Evolutionary conservation across 176 grass and related monocot species (phyloP), one percentile per base, ranked within the genome.

Genomic region (Musa troglodytarum): DNA sequence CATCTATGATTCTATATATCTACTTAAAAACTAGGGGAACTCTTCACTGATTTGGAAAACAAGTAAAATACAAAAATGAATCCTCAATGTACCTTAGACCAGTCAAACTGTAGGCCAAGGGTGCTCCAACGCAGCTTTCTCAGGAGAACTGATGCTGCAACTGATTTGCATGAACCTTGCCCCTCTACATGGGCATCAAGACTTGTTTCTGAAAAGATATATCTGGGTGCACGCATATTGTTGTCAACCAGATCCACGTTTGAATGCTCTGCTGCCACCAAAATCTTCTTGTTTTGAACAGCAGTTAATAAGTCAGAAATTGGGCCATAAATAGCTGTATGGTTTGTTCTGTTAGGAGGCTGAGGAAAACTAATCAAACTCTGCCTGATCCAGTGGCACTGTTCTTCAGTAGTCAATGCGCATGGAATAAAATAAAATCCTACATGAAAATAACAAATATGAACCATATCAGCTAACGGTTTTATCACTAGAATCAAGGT

Each of bases 101-200:
- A 96, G 82, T 92, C 89, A 74, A 96, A 96, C 80, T 90, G 93
- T 66, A 96, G 79, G 17, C 93, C 93, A 81, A 96, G 85, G 53
- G 93, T 96, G 70, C 93, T 92, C 85, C 89, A 96, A 8, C 93
- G 80, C n/a, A 96, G 90, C 64, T 96, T 96, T 58, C 85, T 81
- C 21, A 96, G 20, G 71, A 96, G 87, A 68, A 66, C 71, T 79
- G 74, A 81, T 74, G 93, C 93, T 65, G 69, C 20, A 12, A 74
- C 76, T 75, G 83, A 75, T 74, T 75, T 87, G 74, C 8, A 66
- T 20, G 53, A 76, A 59, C 77, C 73, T 4, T 50, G 34, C 34
- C 0, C 68, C 53, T 21, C 73, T 23, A 65, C 68, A 12, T 68
- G 51, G 19, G 53, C n/a, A 3, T 79, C 54, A 17, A 52, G 25